Conservation (phyloP, 192 early-diverging fungal genomes). For the Diversispora eburnea region DNA sequence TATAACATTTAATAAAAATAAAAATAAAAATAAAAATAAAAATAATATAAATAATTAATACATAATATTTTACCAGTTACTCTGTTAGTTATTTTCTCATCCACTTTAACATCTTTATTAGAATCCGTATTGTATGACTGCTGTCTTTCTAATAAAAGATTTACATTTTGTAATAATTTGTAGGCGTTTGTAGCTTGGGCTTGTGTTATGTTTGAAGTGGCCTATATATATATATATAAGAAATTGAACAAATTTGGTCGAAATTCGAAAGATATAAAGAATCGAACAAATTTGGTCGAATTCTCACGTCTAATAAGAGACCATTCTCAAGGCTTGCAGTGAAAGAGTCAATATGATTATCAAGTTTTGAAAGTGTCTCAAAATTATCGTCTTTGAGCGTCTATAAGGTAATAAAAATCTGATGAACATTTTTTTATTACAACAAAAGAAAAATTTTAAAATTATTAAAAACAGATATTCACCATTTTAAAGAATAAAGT, state of each 20-base stretch:
- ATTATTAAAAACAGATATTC: no score
- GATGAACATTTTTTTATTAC: no score
- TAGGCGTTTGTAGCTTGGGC: background rate
- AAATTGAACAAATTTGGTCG: background rate
- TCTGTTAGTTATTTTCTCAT: constrained; percentile 1
- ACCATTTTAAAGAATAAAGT: no score
- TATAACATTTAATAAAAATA: constrained; percentile 2
- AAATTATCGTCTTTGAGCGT: constrained; percentile 11
- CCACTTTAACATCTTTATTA: background rate
- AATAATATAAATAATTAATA: background rate
- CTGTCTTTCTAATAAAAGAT: constrained; percentile 13
- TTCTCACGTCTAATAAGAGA: constrained; percentile 7
- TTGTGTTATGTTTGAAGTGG: constrained; percentile 11
- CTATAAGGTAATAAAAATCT: background rate
- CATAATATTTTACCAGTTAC: constrained; percentile 10
- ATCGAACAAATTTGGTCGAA: background rate
- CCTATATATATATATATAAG: background rate
- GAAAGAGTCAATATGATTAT: constrained; percentile 22
- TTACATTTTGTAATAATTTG: constrained; percentile 26
- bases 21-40: background rate
- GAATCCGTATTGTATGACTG: background rate
- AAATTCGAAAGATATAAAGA: background rate
- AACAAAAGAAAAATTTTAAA: no score
- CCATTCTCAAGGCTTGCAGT: constrained; percentile 23
- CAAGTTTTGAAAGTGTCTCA: background rate